Percentiles rank a stretch among this genome's conserved stretches.
Conservation (phyloP, 2,329 filamentous ascomycete genomes). For the Fusarium sp. region DNA sequence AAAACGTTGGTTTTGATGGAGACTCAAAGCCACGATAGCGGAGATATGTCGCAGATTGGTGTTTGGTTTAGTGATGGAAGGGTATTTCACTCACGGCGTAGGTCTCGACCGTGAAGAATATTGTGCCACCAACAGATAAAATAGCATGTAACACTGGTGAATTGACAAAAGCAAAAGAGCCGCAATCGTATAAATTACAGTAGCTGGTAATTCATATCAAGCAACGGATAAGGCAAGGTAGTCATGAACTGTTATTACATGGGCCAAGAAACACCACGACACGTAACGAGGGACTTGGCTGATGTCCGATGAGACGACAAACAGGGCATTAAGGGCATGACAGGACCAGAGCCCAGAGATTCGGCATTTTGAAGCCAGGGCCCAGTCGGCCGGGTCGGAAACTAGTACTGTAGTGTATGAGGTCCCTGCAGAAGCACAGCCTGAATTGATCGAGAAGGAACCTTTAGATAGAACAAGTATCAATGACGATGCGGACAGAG, state of each 20-base stretch:
- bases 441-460: not conserved
- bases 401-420: conserved; percentile 8
- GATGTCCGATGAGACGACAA: conserved; percentile 5
- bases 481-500: not conserved
- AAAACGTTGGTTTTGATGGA: not conserved
- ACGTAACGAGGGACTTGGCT: conserved; percentile 21
- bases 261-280: conserved; percentile 23
- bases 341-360: conserved; percentile 3
- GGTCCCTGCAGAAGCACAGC: conserved; percentile 29
- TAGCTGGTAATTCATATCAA: not conserved
- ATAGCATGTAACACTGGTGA: not conserved
- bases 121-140: not conserved
- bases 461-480: not conserved
- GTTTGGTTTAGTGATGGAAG: not conserved
- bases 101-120: conserved; percentile 3
- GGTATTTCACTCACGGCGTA: not conserved
- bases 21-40: conserved; percentile 23
- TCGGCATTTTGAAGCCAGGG: conserved; percentile 24
- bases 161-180: conserved; percentile 23
- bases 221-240: not conserved
- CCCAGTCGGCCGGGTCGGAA: conserved; percentile 29
- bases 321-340: conserved; percentile 13
- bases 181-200: not conserved
- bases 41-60: conserved; percentile 10
- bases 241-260: conserved; percentile 19